Evolutionary conservation across 495 filamentous ascomycete species (phyloP).

Genomic region (Podospora sp.): DNA sequence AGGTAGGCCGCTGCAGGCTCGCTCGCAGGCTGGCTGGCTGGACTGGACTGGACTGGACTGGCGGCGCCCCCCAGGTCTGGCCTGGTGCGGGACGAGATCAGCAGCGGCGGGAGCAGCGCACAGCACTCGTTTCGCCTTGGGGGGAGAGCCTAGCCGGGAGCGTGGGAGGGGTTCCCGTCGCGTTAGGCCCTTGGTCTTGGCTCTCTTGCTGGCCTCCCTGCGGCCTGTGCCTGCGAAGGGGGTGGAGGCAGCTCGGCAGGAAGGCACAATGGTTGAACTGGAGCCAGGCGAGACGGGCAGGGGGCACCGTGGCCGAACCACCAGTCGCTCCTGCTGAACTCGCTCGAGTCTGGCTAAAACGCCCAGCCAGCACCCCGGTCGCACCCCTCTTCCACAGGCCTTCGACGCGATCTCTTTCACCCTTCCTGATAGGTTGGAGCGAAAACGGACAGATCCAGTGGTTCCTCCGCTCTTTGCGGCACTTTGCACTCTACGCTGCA

Average conservation of each 20-base stretch:
- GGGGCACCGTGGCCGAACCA: neutral
- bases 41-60: neutral
- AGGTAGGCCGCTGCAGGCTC: neutral
- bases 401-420: constrained; percentile 6
- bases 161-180: constrained; percentile 6
- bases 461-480: neutral
- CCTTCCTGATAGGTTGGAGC: neutral
- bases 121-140: neutral
- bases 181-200: constrained; percentile 3
- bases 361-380: constrained; percentile 12
- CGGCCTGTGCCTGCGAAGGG: no score
- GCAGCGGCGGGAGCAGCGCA: constrained; percentile 5
- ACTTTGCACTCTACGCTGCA: constrained; percentile 18
- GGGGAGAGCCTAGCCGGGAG: constrained; percentile 15
- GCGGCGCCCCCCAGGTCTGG: neutral
- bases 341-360: constrained; percentile 13
- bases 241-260: neutral
- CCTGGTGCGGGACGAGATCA: constrained; percentile 3
- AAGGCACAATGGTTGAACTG: neutral
- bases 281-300: neutral
- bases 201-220: neutral
- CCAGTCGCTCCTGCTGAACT: neutral
- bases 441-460: neutral
- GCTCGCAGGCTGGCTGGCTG: no score
- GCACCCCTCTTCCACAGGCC: constrained; percentile 10